Percentiles rank a stretch among this genome's conserved stretches.
phyloP scores from a whole-genome alignment of 2,329 filamentous ascomycete genomes.

The Fusarium proliferatum region DNA sequence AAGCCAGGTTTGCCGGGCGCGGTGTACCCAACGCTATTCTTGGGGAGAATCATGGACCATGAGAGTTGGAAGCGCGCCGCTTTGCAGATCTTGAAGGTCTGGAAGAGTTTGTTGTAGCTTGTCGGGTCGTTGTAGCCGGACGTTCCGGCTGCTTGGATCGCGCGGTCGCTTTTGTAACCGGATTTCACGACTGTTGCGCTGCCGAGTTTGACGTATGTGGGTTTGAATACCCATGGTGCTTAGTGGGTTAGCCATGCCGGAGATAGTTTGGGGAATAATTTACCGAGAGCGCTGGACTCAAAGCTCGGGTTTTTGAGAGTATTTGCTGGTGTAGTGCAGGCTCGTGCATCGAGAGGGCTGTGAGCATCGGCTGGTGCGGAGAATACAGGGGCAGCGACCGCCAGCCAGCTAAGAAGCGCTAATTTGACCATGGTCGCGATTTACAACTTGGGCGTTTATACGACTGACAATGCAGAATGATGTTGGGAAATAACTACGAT shows the following conservation, averaged over 20 bases:
- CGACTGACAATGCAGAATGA: not conserved
- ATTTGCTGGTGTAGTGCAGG: not conserved
- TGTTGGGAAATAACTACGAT: no score
- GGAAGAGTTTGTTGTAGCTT: not conserved
- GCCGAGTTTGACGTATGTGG: not conserved
- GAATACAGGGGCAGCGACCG: not conserved
- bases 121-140: not conserved
- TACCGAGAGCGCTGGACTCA: not conserved
- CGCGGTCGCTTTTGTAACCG: not conserved
- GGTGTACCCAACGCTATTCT: not conserved
- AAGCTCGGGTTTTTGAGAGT: constrained; percentile 4
- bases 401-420: not conserved
- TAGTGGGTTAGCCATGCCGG: no score
- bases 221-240: not conserved
- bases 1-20: not conserved
- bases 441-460: not conserved
- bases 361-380: not conserved
- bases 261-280: no score
- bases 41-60: constrained; percentile 2
- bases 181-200: not conserved
- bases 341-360: not conserved
- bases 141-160: not conserved
- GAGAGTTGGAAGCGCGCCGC: not conserved
- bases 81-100: constrained; percentile 12
- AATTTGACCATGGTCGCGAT: not conserved